phyloP scores from a whole-genome alignment of 306 rosid species.

The Amphicarpaea edgeworthii region DNA sequence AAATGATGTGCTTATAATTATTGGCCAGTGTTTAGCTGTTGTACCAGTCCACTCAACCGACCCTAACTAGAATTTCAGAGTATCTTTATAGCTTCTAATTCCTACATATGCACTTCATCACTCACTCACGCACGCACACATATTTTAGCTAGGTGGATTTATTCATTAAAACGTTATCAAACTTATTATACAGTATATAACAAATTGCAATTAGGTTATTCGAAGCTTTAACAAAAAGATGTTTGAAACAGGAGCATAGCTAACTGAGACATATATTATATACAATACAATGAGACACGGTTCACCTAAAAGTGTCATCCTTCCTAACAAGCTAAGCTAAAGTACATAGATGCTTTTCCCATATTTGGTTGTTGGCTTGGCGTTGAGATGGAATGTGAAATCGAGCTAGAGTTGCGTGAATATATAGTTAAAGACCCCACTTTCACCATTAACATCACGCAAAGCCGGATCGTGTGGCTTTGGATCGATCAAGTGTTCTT shows the following conservation, averaged over 20 bases:
- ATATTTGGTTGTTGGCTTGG: constrained; percentile 3
- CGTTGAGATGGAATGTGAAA: constrained; percentile 39
- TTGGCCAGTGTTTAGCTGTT: background rate
- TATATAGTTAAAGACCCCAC: constrained; percentile 48
- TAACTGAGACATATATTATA: background rate
- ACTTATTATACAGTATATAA: no score
- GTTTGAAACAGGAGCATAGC: background rate
- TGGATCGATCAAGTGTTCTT: constrained; percentile 39
- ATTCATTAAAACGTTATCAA: background rate
- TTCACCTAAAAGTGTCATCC: constrained; percentile 18
- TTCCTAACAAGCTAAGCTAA: constrained; percentile 19
- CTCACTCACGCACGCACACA: background rate
- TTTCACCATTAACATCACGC: constrained; percentile 19
- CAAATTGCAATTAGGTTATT: no score
- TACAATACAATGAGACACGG: no score
- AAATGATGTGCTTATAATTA: background rate
- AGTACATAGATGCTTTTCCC: constrained; percentile 3
- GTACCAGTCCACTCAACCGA: background rate
- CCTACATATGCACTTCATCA: background rate
- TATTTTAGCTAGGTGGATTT: background rate
- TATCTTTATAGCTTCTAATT: constrained; percentile 1
- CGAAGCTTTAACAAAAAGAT: background rate
- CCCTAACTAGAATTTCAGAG: background rate
- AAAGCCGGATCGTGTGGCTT: constrained; percentile 47
- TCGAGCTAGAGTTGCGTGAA: background rate